phyloP scores from a whole-genome alignment of 805 yeast genomes.

The Myxozyma udenii region DNA sequence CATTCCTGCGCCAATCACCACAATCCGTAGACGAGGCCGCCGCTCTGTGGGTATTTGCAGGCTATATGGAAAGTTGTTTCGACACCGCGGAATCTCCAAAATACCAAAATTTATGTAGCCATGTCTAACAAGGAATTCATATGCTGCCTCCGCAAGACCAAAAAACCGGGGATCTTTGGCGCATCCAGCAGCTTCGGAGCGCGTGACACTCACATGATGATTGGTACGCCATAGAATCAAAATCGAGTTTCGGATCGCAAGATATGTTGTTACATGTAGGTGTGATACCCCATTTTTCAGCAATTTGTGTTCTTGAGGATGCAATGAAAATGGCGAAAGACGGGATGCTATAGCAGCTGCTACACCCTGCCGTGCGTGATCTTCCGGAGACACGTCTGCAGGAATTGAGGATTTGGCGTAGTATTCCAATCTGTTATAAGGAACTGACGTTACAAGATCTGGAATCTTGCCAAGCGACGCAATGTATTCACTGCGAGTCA shows the following conservation, averaged over 20 bases:
- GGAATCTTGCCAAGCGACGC: slow-evolving; percentile 26
- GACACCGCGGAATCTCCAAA: slow-evolving; percentile 34
- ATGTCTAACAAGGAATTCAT: slow-evolving; percentile 43
- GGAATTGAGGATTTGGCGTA: slow-evolving; percentile 43
- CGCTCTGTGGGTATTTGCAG: slow-evolving; percentile 31
- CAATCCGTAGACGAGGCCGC: slow-evolving; percentile 46
- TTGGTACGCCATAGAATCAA: slow-evolving; percentile 44
- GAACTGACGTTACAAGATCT: slow-evolving; percentile 29
- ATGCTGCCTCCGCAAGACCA: slow-evolving; percentile 45
- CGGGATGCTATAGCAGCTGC: slow-evolving; percentile 44
- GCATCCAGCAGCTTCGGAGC: slow-evolving; percentile 45
- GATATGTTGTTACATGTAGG: slow-evolving; percentile 43
- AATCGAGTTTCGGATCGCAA: slow-evolving; percentile 45
- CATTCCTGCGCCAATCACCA: slow-evolving; percentile 92
- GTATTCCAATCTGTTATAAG: slow-evolving; percentile 34
- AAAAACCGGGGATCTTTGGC: slow-evolving; percentile 41
- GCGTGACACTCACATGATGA: slow-evolving; percentile 43
- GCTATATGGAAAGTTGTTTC: slow-evolving; percentile 25
- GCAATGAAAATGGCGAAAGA: slow-evolving; percentile 41
- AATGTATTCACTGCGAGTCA: slow-evolving; percentile 27
- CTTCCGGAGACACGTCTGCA: slow-evolving; percentile 35
- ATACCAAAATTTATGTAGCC: slow-evolving; percentile 47
- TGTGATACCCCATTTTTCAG: slow-evolving; percentile 38
- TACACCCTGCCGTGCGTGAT: slow-evolving; percentile 22
- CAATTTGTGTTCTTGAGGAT: slow-evolving; percentile 39